These are phyloP conservation scores for Bullera alba DNA, from an alignment of 768 basidiomycete species.

Conservation along the genomic window DNA sequence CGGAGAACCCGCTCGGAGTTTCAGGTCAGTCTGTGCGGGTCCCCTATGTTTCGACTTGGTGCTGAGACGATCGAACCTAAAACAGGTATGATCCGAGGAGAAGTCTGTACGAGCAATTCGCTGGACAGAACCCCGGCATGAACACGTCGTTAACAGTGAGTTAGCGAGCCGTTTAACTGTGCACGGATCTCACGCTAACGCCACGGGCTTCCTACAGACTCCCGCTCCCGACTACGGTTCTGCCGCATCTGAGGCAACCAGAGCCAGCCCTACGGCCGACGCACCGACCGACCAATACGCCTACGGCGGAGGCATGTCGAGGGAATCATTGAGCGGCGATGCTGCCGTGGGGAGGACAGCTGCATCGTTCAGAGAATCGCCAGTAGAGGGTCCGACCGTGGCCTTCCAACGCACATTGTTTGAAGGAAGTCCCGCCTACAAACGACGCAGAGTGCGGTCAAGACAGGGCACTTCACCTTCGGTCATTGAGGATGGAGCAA, in stretches of 20 bases:
- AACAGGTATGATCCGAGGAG: conserved; percentile 68
- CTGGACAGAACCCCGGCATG: conserved; percentile 36
- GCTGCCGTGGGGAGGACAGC: too few species aligned
- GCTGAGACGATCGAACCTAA: background rate
- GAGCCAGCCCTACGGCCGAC: background rate
- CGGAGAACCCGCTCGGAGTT: conserved; percentile 79
- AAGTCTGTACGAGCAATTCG: conserved; percentile 84
- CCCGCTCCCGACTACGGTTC: background rate
- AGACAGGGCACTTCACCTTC: conserved; percentile 3
- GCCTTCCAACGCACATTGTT: conserved; percentile 35
- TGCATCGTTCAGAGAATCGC: too few species aligned
- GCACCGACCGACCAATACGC: background rate
- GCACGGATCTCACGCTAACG: too few species aligned
- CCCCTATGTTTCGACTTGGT: background rate
- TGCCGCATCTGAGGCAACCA: background rate
- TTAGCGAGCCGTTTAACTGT: background rate
- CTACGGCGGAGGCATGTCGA: background rate
- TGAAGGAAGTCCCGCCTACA: conserved; percentile 76
- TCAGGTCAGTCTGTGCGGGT: conserved; percentile 49
- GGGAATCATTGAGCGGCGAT: too few species aligned
- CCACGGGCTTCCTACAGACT: conserved; percentile 1
- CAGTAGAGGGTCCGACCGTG: background rate
- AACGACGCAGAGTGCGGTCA: conserved; percentile 54
- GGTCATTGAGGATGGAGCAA: background rate
- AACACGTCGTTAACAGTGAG: conserved; percentile 13